phyloP scores from a whole-genome alignment of 176 grass and related monocot genomes.

The Melocanna baccifera region DNA sequence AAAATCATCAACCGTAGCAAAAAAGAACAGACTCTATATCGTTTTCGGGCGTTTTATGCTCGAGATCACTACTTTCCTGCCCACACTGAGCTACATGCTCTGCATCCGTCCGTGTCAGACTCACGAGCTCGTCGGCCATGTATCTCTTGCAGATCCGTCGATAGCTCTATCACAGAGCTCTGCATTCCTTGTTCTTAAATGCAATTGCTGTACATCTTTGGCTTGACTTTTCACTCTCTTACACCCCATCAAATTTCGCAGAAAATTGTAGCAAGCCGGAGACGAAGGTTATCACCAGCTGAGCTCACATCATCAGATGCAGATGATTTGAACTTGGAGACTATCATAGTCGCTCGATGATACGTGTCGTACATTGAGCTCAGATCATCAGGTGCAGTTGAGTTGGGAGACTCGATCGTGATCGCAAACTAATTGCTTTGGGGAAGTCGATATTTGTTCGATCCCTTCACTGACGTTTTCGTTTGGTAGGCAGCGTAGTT shows the following conservation, averaged over 20 bases:
- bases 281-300: not conserved
- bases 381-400: not conserved
- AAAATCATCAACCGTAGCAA: no score
- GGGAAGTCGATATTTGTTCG: not conserved
- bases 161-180: constrained; percentile 11
- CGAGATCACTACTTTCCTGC: not conserved
- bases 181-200: not conserved
- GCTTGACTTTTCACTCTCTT: not conserved
- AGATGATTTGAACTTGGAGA: not conserved
- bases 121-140: not conserved
- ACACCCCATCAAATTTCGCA: not conserved
- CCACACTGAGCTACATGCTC: not conserved
- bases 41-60: not conserved
- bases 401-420: not conserved
- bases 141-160: constrained; percentile 11
- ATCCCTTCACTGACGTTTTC: not conserved
- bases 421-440: not conserved
- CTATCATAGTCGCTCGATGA: constrained; percentile 10
- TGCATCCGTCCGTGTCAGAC: constrained; percentile 28
- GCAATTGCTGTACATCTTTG: not conserved
- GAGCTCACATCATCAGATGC: not conserved
- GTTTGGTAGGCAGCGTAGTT: constrained; percentile 7
- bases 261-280: constrained; percentile 14
- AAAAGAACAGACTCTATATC: no score
- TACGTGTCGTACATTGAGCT: not conserved